phyloP scores from a whole-genome alignment of 306 rosid species.

The Gynostemma pentaphyllum region DNA sequence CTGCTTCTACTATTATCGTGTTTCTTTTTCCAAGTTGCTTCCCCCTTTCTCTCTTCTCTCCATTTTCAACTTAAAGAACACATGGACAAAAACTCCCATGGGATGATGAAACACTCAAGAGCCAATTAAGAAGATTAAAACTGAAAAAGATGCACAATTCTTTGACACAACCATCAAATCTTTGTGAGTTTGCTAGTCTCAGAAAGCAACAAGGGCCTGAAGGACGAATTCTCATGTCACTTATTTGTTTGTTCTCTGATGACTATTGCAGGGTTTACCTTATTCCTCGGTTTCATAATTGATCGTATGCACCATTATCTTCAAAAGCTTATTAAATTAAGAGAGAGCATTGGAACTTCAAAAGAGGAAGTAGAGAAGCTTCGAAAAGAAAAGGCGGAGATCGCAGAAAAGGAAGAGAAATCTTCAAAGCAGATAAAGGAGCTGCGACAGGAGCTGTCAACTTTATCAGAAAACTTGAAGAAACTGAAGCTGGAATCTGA shows the following conservation, averaged over 20 bases:
- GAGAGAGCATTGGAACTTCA: slow-evolving; percentile 37
- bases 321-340: slow-evolving; percentile 38
- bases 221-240: neutral
- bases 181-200: neutral
- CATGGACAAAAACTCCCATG: neutral
- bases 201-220: neutral
- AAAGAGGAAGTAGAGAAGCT: slow-evolving; percentile 58
- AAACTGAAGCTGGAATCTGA: slow-evolving; percentile 46
- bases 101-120: neutral
- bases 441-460: slow-evolving; percentile 33
- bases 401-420: slow-evolving; percentile 48
- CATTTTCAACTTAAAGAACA: no score
- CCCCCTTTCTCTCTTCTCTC: no score
- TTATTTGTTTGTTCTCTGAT: no score
- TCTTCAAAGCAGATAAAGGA: slow-evolving; percentile 41
- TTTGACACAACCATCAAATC: neutral
- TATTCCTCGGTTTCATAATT: slow-evolving; percentile 68
- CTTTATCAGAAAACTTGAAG: slow-evolving; percentile 41
- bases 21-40: no score
- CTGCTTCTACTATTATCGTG: neutral
- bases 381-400: slow-evolving; percentile 30
- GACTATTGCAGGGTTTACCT: slow-evolving; percentile 61
- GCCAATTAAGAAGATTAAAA: neutral
- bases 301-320: slow-evolving; percentile 65
- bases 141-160: neutral